A percentile compares a stretch with the other conserved stretches of the same genome.
Conservation (phyloP, 2,329 filamentous ascomycete genomes). For the Cercospora nicotianae region DNA sequence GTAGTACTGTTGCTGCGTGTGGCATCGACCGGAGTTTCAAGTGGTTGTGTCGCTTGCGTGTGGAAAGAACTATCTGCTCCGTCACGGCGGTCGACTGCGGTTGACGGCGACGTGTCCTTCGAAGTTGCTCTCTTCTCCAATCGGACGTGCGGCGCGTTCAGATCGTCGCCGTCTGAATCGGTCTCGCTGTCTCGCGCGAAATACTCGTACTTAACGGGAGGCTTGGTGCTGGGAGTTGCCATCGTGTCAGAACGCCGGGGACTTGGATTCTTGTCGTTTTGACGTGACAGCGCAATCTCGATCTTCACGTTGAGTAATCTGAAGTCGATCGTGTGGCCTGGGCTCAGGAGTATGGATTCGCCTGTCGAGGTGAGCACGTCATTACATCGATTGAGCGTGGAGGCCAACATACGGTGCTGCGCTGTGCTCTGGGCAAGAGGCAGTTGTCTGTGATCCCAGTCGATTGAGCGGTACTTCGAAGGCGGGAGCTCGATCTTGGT, state of each 20-base stretch:
- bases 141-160: not conserved
- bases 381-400: not conserved
- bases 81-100: not conserved
- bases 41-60: not conserved
- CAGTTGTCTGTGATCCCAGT: not conserved
- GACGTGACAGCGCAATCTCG: not conserved
- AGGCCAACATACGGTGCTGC: not conserved
- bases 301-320: conserved; percentile 7
- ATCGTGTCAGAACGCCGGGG: not conserved
- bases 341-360: not conserved
- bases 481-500: conserved; percentile 6
- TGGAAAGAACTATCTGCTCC: not conserved
- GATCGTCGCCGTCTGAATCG: not conserved
- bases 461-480: not conserved
- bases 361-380: not conserved
- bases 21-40: not conserved
- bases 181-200: not conserved
- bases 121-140: not conserved
- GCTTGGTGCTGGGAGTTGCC: not conserved
- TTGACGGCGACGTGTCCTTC: not conserved
- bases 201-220: not conserved
- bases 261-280: not conserved
- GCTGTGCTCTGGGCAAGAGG: not conserved
- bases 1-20: not conserved
- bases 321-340: conserved; percentile 12